Percentiles rank a stretch among this genome's conserved stretches.
Evolutionary conservation across 2,329 filamentous ascomycete species (phyloP).

Genomic region (Aspergillus fructus): DNA sequence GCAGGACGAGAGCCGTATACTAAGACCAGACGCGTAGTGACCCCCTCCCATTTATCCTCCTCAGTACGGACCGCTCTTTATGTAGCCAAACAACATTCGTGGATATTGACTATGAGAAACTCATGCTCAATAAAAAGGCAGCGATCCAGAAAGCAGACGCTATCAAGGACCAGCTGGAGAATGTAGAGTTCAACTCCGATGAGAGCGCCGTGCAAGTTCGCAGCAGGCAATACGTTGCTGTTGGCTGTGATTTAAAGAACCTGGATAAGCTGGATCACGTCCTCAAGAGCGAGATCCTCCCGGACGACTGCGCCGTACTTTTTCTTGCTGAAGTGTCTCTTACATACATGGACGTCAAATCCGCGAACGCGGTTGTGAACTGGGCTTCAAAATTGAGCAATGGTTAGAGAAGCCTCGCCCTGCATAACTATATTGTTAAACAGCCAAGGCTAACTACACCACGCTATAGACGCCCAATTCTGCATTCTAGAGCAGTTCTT

Average conservation of each 20-base stretch:
- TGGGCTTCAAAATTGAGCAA: conserved; percentile 74
- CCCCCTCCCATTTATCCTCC: conserved; percentile 80
- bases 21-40: conserved; percentile 59
- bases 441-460: conserved; percentile 5
- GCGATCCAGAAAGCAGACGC: conserved; percentile 65
- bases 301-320: conserved; percentile 63
- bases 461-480: conserved; percentile 63
- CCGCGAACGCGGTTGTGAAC: conserved; percentile 70
- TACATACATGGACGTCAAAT: conserved; percentile 78
- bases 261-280: conserved; percentile 59
- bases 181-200: conserved; percentile 39
- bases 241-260: conserved; percentile 78
- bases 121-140: conserved; percentile 72
- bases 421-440: background rate
- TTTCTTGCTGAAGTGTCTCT: conserved; percentile 89
- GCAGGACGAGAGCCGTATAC: conserved; percentile 19
- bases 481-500: conserved; percentile 84
- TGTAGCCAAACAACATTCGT: conserved; percentile 67
- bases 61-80: conserved; percentile 62
- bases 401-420: conserved; percentile 48
- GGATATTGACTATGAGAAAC: conserved; percentile 80
- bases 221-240: conserved; percentile 71
- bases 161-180: conserved; percentile 54
- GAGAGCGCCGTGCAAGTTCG: conserved; percentile 53
- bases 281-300: conserved; percentile 59